phyloP scores from a whole-genome alignment of 331 rosid genomes.

The Saraca asoca region DNA sequence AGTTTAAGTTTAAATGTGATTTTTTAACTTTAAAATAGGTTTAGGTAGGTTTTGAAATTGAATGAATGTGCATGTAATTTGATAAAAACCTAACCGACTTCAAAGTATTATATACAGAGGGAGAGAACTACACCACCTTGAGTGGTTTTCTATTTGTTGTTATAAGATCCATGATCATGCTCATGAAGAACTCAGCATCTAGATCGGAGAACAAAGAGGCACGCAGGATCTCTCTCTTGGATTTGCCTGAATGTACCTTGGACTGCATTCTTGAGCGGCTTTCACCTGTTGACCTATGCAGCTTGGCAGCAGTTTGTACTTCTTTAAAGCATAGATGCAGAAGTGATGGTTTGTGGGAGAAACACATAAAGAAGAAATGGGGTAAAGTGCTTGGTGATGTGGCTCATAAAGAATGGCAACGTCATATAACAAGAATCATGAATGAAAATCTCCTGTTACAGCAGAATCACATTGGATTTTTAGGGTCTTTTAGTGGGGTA shows the following conservation, averaged over 20 bases:
- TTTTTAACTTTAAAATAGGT: too few relatives aligned
- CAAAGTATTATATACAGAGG: background rate
- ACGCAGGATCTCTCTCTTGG: slow-evolving; percentile 38
- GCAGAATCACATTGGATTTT: slow-evolving; percentile 31
- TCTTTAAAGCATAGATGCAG: slow-evolving; percentile 48
- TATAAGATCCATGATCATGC: slow-evolving; percentile 13
- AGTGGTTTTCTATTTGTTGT: too few relatives aligned
- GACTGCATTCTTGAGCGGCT: slow-evolving; percentile 52
- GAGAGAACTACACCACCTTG: background rate
- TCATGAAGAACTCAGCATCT: slow-evolving; percentile 19
- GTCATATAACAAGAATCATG: slow-evolving; percentile 31
- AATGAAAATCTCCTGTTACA: slow-evolving; percentile 6
- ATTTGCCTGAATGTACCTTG: slow-evolving; percentile 54
- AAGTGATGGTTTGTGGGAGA: slow-evolving; percentile 56
- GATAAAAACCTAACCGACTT: too few relatives aligned
- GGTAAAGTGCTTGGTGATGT: slow-evolving; percentile 41
- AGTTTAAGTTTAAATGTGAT: too few relatives aligned
- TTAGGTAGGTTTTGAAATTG: too few relatives aligned
- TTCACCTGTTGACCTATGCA: slow-evolving; percentile 51
- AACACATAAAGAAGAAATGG: slow-evolving; percentile 54
- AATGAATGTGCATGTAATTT: too few relatives aligned
- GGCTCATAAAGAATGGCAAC: slow-evolving; percentile 47
- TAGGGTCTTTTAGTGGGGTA: slow-evolving; percentile 27
- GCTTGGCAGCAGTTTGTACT: slow-evolving; percentile 50
- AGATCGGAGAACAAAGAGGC: slow-evolving; percentile 38